Evolutionary conservation across 176 grass and related monocot genomes (phyloP).

Genomic region (Musa schizocarpa): DNA sequence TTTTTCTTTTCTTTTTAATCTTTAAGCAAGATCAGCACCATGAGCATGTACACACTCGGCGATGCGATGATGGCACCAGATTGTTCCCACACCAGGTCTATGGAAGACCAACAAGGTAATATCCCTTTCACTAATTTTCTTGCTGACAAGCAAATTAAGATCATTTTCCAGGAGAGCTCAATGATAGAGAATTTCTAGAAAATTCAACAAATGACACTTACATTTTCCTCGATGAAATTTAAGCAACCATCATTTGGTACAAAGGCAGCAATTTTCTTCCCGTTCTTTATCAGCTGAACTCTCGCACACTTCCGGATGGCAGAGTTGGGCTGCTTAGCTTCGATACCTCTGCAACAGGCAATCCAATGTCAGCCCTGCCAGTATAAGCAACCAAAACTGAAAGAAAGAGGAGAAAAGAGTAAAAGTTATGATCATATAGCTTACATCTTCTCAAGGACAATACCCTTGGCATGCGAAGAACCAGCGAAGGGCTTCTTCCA

Average conservation of each 20-base stretch:
- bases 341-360: constrained; percentile 7
- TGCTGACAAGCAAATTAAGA: too few species aligned
- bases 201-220: background rate
- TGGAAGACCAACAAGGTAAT: too few species aligned
- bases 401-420: background rate
- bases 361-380: background rate
- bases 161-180: background rate
- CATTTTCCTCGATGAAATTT: constrained; percentile 18
- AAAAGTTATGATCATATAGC: background rate
- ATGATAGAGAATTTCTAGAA: background rate
- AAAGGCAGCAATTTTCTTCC: constrained; percentile 20
- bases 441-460: constrained; percentile 25
- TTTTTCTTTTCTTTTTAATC: too few species aligned
- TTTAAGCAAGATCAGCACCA: too few species aligned
- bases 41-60: too few species aligned
- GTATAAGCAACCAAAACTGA: background rate
- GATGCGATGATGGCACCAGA: too few species aligned
- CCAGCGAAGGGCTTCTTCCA: constrained; percentile 24
- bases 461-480: constrained; percentile 24
- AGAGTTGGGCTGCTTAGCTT: constrained; percentile 23
- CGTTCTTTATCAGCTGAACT: constrained; percentile 21
- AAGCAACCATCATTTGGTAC: constrained; percentile 19
- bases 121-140: too few species aligned
- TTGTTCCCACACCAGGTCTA: too few species aligned
- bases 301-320: constrained; percentile 17